Conservation (phyloP, 2,329 filamentous ascomycete genomes). For the Epichloe bromicola region DNA sequence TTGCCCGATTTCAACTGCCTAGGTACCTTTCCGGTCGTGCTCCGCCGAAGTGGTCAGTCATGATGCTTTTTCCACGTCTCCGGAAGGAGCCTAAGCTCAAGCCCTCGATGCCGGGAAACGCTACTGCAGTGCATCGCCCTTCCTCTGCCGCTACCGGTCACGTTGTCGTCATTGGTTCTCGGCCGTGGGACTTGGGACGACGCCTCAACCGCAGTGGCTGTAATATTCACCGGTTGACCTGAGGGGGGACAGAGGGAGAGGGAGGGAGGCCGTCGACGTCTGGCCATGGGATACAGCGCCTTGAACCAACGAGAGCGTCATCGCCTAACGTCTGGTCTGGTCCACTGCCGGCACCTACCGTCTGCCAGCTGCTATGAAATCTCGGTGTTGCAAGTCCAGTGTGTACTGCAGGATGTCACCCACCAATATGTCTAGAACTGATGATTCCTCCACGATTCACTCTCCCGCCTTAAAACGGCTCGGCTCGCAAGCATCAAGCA, state of each 20-base stretch:
- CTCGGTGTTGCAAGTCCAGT: too few relatives aligned
- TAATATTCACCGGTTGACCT: neutral
- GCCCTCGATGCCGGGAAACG: neutral
- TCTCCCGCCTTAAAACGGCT: neutral
- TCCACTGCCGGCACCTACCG: neutral
- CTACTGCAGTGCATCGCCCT: neutral
- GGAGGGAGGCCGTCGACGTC: too few relatives aligned
- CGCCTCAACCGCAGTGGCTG: neutral
- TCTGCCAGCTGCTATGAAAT: neutral
- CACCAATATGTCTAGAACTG: too few relatives aligned
- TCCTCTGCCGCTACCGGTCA: neutral
- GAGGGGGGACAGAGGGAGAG: neutral
- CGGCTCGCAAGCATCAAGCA: neutral
- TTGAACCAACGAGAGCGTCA: neutral
- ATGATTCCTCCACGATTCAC: neutral
- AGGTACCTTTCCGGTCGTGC: neutral
- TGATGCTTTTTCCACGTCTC: neutral
- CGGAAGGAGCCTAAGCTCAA: neutral
- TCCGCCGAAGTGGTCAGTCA: neutral
- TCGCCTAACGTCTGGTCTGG: neutral
- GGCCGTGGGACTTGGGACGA: neutral
- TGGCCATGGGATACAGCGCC: too few relatives aligned
- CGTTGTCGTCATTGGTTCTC: constrained; percentile 1
- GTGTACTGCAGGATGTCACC: too few relatives aligned
- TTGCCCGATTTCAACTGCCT: too few relatives aligned